Evolutionary conservation across 768 basidiomycete genomes (phyloP).

Genomic region (Lyophyllum decastes): DNA sequence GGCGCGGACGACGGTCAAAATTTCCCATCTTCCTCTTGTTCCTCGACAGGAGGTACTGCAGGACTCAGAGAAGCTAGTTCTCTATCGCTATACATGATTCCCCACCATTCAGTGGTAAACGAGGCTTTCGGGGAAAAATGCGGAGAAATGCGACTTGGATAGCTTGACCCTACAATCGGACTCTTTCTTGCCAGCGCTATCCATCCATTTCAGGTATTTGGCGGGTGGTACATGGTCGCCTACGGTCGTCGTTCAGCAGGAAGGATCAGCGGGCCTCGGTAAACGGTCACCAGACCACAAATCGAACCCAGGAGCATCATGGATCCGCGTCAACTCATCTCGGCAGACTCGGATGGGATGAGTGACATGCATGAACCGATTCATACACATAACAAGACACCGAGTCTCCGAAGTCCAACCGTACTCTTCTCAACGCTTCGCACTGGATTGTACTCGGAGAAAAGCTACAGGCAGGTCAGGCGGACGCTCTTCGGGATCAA

Average conservation of each 20-base stretch:
- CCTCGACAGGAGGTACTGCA: too few relatives aligned
- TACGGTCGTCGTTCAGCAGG: background rate
- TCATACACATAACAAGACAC: background rate
- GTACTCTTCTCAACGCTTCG: background rate
- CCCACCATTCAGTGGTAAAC: background rate
- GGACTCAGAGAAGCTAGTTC: too few relatives aligned
- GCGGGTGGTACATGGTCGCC: background rate
- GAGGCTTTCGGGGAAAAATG: background rate
- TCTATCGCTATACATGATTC: too few relatives aligned
- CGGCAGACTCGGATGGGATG: background rate
- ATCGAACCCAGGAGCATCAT: background rate
- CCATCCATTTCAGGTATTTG: background rate
- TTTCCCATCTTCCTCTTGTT: too few relatives aligned
- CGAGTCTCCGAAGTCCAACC: background rate
- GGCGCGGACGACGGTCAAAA: too few relatives aligned
- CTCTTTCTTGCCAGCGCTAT: background rate
- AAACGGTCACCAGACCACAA: background rate
- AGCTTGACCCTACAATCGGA: background rate
- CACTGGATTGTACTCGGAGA: background rate
- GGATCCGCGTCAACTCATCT: background rate
- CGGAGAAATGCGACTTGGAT: background rate
- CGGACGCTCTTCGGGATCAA: slow-evolving; percentile 2
- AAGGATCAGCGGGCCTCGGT: background rate
- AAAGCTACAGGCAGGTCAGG: background rate
- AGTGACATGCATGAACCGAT: background rate